Conservation (phyloP, 106 monocot genomes). For the Dendrobium chrysotoxum region DNA sequence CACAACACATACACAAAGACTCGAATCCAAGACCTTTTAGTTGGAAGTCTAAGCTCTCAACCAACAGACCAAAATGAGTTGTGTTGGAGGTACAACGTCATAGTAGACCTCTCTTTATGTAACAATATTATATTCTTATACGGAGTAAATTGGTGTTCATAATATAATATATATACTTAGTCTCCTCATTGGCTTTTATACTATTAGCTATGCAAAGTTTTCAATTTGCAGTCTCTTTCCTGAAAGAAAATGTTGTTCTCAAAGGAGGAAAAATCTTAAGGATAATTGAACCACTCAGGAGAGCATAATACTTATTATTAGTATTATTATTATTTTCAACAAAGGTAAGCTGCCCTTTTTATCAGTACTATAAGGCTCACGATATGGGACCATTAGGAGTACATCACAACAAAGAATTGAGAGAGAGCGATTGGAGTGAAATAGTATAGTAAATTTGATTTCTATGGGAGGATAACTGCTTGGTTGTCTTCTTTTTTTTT, state of each 20-base stretch:
- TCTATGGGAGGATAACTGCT: no score
- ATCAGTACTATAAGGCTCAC: conserved; percentile 3
- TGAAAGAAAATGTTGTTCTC: background rate
- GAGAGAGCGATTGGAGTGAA: conserved; percentile 2
- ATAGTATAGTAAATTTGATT: background rate
- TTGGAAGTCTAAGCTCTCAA: no score
- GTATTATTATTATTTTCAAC: background rate
- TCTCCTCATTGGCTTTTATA: background rate
- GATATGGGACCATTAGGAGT: background rate
- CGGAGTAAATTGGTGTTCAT: background rate
- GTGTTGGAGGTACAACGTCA: no score
- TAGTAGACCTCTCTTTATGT: no score
- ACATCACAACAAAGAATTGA: background rate
- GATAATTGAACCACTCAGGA: background rate
- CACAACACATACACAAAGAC: no score
- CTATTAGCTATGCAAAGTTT: background rate
- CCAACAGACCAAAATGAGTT: no score
- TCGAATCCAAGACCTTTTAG: no score
- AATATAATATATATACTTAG: background rate
- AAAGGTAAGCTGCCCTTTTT: background rate
- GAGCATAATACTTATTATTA: background rate
- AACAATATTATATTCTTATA: no score
- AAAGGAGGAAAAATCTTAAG: no score
- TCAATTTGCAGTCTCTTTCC: background rate
- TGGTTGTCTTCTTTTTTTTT: no score